Evolutionary conservation across 2,329 filamentous ascomycete genomes (phyloP), one percentile per base, ranked within the genome.

Genomic region (Orbilia brochopaga): DNA sequence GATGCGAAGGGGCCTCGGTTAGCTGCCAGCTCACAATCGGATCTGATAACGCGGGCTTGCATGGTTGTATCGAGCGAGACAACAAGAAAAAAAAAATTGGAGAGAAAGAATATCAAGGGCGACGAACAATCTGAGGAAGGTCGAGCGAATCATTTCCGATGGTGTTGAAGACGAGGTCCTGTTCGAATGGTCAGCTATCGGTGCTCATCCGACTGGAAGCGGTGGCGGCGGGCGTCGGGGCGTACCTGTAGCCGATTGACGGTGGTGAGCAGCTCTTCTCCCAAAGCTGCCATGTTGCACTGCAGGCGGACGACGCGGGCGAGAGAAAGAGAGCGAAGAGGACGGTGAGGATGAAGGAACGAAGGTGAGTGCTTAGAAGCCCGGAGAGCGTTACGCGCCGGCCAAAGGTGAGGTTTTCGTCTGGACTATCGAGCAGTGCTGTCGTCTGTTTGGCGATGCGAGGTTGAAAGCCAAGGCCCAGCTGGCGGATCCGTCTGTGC

Each of bases 91-190:
- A 35, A 19, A 52, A 58, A 61, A 53, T 19, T 51, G 60, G 59
- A 40, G 59, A 73, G n/a, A n/a, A n/a, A n/a, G n/a, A n/a, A n/a
- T n/a, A n/a, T n/a, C 67, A 54, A 48, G 40, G n/a, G 7, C 75
- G 74, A 83, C 87, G 79, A 88, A 97, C 94, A 85, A 99, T 99
- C 83, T 99, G 94, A 69, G 94, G 94, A 66, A 99, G 84, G 81
- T 99, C 94, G 73, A 99, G 86, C 23, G 93, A 97, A 81, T 99
- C 94, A 83, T 92, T 97, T 81, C 94, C 94, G 81, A 99, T 99
- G 76, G 94, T 99, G 83, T 99, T 99, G 84, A 99, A 99, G 78
- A 99, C 94, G 75, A 76, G 52, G 40, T 73, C 69, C 69, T 73
- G 52, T 37, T 53, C 23, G n/a, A 24, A 40, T 51, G 32, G 56